phyloP scores from a whole-genome alignment of 768 basidiomycete species.

The Tylopilus sp. region DNA sequence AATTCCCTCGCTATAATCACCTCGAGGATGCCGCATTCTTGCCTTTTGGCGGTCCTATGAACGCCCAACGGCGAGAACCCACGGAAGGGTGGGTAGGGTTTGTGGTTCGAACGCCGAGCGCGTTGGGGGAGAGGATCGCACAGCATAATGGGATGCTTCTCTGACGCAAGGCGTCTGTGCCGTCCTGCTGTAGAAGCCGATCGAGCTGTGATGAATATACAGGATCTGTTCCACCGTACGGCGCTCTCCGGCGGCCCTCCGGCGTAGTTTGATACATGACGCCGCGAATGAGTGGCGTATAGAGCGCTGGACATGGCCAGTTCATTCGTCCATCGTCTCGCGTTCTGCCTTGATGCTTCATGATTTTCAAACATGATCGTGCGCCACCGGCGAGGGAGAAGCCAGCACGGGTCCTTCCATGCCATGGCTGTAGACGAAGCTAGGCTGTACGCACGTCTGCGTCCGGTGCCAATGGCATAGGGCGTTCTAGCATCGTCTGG shows the following conservation, averaged over 20 bases:
- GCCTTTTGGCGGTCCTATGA: constrained; percentile 1
- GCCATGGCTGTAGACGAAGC: background rate
- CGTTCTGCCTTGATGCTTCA: background rate
- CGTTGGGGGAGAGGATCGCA: background rate
- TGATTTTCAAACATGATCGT: constrained; percentile 11
- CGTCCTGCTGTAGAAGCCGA: background rate
- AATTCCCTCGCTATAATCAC: constrained; percentile 27
- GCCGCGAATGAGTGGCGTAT: background rate
- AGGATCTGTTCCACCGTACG: background rate
- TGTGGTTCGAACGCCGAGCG: background rate
- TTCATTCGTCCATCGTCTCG: background rate
- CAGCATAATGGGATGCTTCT: constrained; percentile 4
- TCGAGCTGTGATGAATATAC: constrained; percentile 1
- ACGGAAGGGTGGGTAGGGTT: constrained; percentile 14
- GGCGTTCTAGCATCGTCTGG: background rate
- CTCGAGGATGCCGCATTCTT: constrained; percentile 28
- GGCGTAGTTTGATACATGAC: background rate
- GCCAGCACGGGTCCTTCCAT: background rate
- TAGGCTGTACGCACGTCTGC: background rate
- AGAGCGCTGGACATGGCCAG: background rate
- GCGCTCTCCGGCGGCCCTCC: background rate
- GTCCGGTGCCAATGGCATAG: background rate
- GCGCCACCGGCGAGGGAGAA: background rate
- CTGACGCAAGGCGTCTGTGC: background rate
- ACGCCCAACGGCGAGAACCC: constrained; percentile 1